Evolutionary conservation across 2,329 filamentous ascomycete genomes (phyloP), one percentile per base, ranked within the genome.

Genomic region (Ophiostoma novo-ulmi): DNA sequence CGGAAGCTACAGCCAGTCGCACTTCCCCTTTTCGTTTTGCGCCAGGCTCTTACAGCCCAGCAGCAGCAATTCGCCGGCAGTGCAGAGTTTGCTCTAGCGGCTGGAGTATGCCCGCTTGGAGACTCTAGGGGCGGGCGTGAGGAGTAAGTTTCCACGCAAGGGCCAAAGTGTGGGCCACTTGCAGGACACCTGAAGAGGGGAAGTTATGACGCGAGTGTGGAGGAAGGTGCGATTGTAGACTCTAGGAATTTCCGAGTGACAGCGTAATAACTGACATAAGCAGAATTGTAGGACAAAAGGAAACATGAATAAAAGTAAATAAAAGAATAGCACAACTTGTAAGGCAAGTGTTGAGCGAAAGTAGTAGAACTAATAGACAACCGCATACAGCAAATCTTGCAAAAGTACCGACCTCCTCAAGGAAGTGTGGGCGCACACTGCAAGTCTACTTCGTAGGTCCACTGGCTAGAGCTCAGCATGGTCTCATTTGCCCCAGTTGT

Each of bases 81-180:
- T 64, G 63, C 63, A 65, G 63, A 39, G 63, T 65, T 65, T 65
- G 63, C 63, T 65, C 20, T 65, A 65, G 63, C 63, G 61, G 36
- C 63, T 39, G 17, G 61, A 7, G 13, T 10, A 17, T 61, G 55
- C 55, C 55, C 55, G 55, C 55, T 8, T 64, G 17, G 58, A 22
- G 52, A 17, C 44, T 61, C 52, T 61, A 61, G 22, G 55, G 22
- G 22, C n/a, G 22, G 17, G 55, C n/a, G 55, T 61, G 55, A 61
- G 61, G 61, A n/a, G 14, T 20, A 55, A 55, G 48, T n/a, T 55
- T 20, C 14, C 52, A 58, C 52, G 52, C 52, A 58, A 58, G 52
- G 52, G 52, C 52, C 52, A 22, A 6, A 58, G n/a, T 10, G 52
- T 58, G 52, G 52, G 52, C 22, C 52, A 13, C 52, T 58, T 58